Evolutionary conservation across 305 asterid species (phyloP), one percentile per base, ranked within the genome.

Genomic region (Fraxinus floribunda): DNA sequence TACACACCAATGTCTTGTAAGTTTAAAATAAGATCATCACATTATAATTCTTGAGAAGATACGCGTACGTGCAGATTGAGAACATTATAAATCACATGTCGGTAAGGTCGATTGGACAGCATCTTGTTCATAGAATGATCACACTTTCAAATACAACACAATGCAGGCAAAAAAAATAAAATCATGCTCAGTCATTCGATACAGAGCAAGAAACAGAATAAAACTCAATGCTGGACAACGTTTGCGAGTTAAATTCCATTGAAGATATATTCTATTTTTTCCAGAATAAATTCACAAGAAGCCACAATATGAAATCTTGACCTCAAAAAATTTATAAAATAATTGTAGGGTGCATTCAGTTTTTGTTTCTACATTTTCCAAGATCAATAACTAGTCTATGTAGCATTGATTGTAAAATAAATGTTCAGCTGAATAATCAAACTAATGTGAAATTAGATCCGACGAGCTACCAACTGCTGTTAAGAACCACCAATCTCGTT

Each of bases 311-410:
- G 70, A 60, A 60, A 60, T 60, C 32, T 9, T 22, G 29, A 5
- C 70, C 24, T 20, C 70, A 26, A 7, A 18, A 7, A 8, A 41
- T 41, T 60, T 22, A 60, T 18, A 60, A 60, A 18, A 60, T 60
- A 76, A 4, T 41, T 35, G 35, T 44, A 57, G 83, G 77, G 22
- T 38, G 66, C 26, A n/a, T 20, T 62, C 3, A 18, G 5, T 5
- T 70, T 71, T 2, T 44, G 46, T 62, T 73, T 62, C 30, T 73
- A 39, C 72, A 62, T 38, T 22, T 68, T 73, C 80, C 76, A 71
- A 71, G 74, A 84, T 73, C 32, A 81, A 78, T 34, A 4, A 49
- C 78, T 64, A 44, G 64, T 24, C 30, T 62, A 22, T 44, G 34
- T 46, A 74, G 64, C 81, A 82, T 68, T 34, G 72, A 62, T 13